Evolutionary conservation across 768 basidiomycete genomes (phyloP).

Genomic region (Kwoniella dendrophila): DNA sequence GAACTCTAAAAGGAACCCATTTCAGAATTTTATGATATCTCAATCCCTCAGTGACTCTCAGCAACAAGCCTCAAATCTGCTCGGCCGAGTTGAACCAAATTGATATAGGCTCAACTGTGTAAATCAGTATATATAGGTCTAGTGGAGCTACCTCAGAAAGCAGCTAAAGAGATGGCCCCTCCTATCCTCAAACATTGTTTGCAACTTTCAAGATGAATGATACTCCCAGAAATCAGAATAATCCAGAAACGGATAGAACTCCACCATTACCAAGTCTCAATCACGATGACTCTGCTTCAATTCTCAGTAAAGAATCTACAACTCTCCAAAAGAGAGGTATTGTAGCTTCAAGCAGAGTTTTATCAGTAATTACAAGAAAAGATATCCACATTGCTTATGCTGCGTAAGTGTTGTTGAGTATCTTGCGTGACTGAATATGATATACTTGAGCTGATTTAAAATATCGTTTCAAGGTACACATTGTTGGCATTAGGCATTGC

Average conservation of each 20-base stretch:
- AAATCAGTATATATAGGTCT: too few species aligned
- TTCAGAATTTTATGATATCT: too few species aligned
- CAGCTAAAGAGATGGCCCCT: too few species aligned
- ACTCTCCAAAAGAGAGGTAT: conserved; percentile 14
- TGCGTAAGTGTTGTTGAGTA: conserved; percentile 4
- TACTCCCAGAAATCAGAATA: neutral
- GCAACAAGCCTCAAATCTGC: too few species aligned
- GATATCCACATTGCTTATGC: conserved; percentile 18
- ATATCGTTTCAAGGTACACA: neutral
- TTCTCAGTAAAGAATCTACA: conserved; percentile 1
- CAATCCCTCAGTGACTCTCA: too few species aligned
- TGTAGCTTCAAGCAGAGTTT: conserved; percentile 6
- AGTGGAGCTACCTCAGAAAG: too few species aligned
- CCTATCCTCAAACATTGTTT: too few species aligned
- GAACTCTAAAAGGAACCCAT: too few species aligned
- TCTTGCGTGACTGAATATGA: neutral
- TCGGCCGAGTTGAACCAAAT: too few species aligned
- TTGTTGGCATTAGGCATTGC: conserved; percentile 3
- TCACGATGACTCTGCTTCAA: conserved; percentile 2
- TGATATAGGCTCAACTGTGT: too few species aligned
- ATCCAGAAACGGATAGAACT: neutral
- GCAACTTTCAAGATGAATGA: neutral
- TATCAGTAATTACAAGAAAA: conserved; percentile 7
- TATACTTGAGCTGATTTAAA: neutral
- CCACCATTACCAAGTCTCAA: neutral